Conservation (phyloP, 2,329 filamentous ascomycete species). For the Talaromyces sp. region DNA sequence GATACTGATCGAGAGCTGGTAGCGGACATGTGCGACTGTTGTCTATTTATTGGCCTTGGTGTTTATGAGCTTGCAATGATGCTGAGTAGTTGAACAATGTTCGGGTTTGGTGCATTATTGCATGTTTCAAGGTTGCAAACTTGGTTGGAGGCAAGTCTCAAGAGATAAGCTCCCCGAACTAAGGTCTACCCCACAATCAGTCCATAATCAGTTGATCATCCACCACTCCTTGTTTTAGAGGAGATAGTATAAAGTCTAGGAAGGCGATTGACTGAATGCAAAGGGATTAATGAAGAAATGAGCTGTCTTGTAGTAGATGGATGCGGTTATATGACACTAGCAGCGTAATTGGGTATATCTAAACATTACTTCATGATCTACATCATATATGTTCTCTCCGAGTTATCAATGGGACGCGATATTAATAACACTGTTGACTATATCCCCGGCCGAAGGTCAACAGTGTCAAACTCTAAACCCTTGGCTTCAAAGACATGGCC, state of each 20-base stretch:
- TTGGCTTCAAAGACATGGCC: constrained; percentile 67
- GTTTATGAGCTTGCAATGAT: neutral
- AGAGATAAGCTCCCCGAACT: neutral
- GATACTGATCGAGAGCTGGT: constrained; percentile 12
- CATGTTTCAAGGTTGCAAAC: no score
- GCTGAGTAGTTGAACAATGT: neutral
- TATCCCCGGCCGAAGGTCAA: constrained; percentile 50
- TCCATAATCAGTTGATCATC: neutral
- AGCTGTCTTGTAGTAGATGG: no score
- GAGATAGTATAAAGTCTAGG: no score
- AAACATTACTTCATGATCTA: constrained; percentile 9
- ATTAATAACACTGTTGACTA: neutral
- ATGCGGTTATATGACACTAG: no score
- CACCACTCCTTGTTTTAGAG: no score
- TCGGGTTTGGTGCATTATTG: neutral
- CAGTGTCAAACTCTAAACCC: constrained; percentile 61
- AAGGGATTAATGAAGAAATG: no score
- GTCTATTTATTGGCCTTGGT: neutral
- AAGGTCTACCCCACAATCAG: neutral
- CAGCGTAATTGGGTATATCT: no score
- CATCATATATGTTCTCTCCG: neutral
- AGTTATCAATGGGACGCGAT: neutral
- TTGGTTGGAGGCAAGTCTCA: neutral
- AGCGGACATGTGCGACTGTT: constrained; percentile 13
- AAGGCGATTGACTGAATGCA: no score